Conservation (phyloP, 2,329 filamentous ascomycete genomes). For the Penicillium brasilianum region DNA sequence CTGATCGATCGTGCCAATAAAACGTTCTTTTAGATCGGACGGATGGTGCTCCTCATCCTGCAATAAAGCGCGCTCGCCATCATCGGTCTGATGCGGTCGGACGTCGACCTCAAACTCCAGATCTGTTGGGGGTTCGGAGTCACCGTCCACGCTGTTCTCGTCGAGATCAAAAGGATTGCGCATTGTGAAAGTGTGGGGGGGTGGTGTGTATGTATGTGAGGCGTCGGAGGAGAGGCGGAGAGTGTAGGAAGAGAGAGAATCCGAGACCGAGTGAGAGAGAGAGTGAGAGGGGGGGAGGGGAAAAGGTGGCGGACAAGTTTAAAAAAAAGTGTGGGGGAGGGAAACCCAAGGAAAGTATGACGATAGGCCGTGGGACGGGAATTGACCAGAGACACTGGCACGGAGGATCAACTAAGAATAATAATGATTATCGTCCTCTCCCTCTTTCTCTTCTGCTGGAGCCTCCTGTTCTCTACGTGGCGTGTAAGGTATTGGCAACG, state of each 20-base stretch:
- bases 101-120: conserved; percentile 30
- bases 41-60: conserved; percentile 39
- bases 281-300: neutral
- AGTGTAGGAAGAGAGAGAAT: neutral
- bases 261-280: conserved; percentile 2
- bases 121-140: conserved; percentile 27
- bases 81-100: conserved; percentile 36
- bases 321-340: conserved; percentile 11
- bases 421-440: neutral
- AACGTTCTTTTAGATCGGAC: conserved; percentile 52
- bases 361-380: conserved; percentile 5
- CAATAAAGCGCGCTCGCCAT: conserved; percentile 43
- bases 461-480: conserved; percentile 9
- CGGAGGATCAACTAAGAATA: neutral
- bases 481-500: conserved; percentile 8
- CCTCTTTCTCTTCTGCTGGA: neutral
- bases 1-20: conserved; percentile 87
- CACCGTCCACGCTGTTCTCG: conserved; percentile 30
- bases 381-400: neutral
- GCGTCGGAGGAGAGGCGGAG: neutral
- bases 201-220: conserved; percentile 8
- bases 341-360: conserved; percentile 12
- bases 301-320: conserved; percentile 5
- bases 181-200: conserved; percentile 23
- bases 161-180: conserved; percentile 43